A percentile compares a stretch with the other conserved stretches of the same genome.
Conservation (phyloP, 352 stramenopile genomes). For the Phytophthora fragariae region DNA sequence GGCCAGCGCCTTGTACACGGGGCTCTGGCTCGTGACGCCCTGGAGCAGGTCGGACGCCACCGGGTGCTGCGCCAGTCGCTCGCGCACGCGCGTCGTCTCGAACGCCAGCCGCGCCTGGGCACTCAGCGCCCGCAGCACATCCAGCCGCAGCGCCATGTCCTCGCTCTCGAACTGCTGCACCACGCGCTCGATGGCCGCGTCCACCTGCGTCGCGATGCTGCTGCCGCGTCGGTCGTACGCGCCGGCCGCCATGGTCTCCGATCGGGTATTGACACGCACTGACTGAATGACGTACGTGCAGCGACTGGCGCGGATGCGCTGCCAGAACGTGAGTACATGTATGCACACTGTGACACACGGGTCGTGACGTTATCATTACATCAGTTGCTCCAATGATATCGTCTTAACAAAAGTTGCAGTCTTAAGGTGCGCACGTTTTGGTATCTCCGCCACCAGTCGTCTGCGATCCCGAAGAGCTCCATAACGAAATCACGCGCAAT, state of each 20-base stretch:
- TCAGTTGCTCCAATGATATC: no score
- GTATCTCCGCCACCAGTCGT: constrained; percentile 25
- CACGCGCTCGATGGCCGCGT: constrained; percentile 76
- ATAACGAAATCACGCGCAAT: constrained; percentile 23
- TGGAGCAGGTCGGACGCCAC: constrained; percentile 69
- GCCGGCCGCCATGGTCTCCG: constrained; percentile 36
- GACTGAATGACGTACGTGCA: constrained; percentile 33
- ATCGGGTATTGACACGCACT: neutral
- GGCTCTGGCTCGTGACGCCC: constrained; percentile 52
- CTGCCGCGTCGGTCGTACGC: constrained; percentile 62
- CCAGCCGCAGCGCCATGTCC: constrained; percentile 70
- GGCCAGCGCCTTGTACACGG: constrained; percentile 57
- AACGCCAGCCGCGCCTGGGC: constrained; percentile 68
- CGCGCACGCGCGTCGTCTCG: constrained; percentile 70
- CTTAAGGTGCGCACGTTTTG: neutral
- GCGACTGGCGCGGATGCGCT: constrained; percentile 19
- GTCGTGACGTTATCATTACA: no score
- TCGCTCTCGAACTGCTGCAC: constrained; percentile 77
- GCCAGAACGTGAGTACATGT: constrained; percentile 3
- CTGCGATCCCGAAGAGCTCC: neutral
- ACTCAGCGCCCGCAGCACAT: constrained; percentile 70
- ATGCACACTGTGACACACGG: no score
- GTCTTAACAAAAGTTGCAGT: neutral
- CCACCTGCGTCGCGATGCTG: constrained; percentile 65
- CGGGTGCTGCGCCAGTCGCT: constrained; percentile 67